Evolutionary conservation across 768 basidiomycete genomes (phyloP).

Genomic region (Collybiopsis confluens): DNA sequence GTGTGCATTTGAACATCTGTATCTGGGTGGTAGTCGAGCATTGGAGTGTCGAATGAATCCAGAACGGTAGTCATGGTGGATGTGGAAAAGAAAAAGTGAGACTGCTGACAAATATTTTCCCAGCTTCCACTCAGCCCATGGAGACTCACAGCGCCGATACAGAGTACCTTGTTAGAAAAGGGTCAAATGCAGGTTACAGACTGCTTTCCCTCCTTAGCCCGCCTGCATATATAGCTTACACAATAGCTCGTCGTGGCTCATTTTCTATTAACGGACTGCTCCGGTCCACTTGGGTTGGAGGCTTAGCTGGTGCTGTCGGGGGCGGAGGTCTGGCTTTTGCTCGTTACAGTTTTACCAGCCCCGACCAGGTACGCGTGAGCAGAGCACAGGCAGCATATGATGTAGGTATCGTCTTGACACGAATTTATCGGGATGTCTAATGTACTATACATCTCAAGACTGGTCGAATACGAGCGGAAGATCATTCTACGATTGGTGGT

Average conservation of each 20-base stretch:
- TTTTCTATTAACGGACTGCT: conserved; percentile 60
- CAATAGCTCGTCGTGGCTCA: conserved; percentile 46
- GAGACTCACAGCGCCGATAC: conserved; percentile 48
- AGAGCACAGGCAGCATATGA: conserved; percentile 54
- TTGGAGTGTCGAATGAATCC: conserved; percentile 58
- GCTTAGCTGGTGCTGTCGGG: conserved; percentile 47
- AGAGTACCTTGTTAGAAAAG: conserved; percentile 61
- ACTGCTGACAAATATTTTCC: neutral
- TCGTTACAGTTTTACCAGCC: conserved; percentile 50
- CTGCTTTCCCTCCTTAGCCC: conserved; percentile 59
- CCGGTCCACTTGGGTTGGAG: conserved; percentile 72
- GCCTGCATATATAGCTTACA: conserved; percentile 52
- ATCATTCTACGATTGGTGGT: conserved; percentile 72
- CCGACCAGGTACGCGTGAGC: conserved; percentile 43
- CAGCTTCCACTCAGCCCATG: neutral
- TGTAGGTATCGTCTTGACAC: conserved; percentile 30
- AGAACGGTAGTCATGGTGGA: conserved; percentile 36
- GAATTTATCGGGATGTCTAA: neutral
- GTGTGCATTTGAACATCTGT: conserved; percentile 58
- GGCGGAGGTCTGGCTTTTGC: conserved; percentile 60
- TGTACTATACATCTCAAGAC: conserved; percentile 34
- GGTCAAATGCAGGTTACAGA: conserved; percentile 53
- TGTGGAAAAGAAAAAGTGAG: conserved; percentile 8
- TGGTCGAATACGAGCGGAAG: conserved; percentile 56
- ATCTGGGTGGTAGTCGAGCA: conserved; percentile 58